Percentiles rank a stretch among this genome's conserved stretches.
Conservation (phyloP, 2,329 filamentous ascomycete genomes). For the Cytospora schulzeri region DNA sequence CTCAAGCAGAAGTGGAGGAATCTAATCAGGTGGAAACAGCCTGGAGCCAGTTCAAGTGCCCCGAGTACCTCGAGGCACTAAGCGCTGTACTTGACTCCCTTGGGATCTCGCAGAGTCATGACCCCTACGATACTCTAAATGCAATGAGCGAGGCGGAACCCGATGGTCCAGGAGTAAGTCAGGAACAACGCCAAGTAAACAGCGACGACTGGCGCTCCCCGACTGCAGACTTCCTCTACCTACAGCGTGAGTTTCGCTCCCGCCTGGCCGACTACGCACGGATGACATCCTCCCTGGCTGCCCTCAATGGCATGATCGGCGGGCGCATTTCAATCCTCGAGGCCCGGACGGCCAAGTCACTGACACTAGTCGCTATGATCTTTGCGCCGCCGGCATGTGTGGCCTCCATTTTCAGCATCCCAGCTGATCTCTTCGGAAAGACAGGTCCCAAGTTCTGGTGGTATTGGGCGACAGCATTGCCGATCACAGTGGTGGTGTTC, state of each 20-base stretch:
- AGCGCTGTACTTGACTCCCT: slow-evolving; percentile 14
- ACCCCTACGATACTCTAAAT: slow-evolving; percentile 5
- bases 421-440: neutral
- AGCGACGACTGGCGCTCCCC: slow-evolving; percentile 12
- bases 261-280: slow-evolving; percentile 22
- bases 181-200: too few relatives aligned
- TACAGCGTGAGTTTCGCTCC: slow-evolving; percentile 19
- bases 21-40: slow-evolving; percentile 21
- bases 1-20: slow-evolving; percentile 16
- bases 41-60: slow-evolving; percentile 23
- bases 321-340: slow-evolving; percentile 23
- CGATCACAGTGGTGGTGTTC: slow-evolving; percentile 17
- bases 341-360: slow-evolving; percentile 13
- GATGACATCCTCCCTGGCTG: slow-evolving; percentile 30
- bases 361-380: slow-evolving; percentile 15
- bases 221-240: slow-evolving; percentile 8
- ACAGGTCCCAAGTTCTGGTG: slow-evolving; percentile 4
- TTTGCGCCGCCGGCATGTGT: slow-evolving; percentile 20
- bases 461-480: slow-evolving; percentile 20
- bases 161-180: neutral
- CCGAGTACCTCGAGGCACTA: slow-evolving; percentile 22
- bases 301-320: slow-evolving; percentile 28
- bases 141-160: neutral
- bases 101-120: slow-evolving; percentile 7
- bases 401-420: slow-evolving; percentile 20